Percentiles rank a stretch among this genome's conserved stretches.
phyloP scores from a whole-genome alignment of 164 flowering plant genomes.

The Stephania yunnanensis region DNA sequence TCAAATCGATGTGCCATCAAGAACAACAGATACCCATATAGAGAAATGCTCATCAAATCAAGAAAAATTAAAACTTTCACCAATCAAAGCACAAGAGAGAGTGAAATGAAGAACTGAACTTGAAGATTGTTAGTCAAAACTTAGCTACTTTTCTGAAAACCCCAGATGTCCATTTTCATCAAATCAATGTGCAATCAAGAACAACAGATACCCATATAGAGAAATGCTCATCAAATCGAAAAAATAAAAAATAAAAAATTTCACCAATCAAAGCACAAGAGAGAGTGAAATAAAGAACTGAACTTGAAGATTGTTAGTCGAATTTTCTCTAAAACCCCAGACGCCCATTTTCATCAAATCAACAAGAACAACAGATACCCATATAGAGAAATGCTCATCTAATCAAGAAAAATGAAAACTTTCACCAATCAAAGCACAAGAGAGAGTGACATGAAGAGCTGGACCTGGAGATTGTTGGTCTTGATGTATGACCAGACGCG shows the following conservation, averaged over 20 bases:
- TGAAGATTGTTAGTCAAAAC: conserved; percentile 63
- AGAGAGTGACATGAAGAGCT: background rate
- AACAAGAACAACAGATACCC: background rate
- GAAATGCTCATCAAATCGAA: background rate
- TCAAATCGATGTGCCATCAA: background rate
- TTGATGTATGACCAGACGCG: conserved; percentile 95
- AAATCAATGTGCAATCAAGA: background rate
- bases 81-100: background rate
- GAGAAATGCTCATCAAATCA: background rate
- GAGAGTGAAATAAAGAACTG: background rate
- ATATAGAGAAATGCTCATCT: background rate
- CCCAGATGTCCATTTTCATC: background rate
- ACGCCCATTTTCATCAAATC: background rate
- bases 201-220: background rate
- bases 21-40: background rate
- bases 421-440: background rate
- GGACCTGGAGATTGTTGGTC: conserved; percentile 85
- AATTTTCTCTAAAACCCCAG: background rate
- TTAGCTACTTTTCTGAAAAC: background rate
- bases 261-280: background rate
- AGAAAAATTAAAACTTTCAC: background rate
- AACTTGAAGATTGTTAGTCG: conserved; percentile 84
- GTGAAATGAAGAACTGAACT: conserved; percentile 31
- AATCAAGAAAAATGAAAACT: background rate
- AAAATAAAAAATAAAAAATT: background rate